These are phyloP conservation scores for Rhizoclosmatium sp. DNA, from an alignment of 192 early-diverging fungal genomes.

Conservation along the genomic window DNA sequence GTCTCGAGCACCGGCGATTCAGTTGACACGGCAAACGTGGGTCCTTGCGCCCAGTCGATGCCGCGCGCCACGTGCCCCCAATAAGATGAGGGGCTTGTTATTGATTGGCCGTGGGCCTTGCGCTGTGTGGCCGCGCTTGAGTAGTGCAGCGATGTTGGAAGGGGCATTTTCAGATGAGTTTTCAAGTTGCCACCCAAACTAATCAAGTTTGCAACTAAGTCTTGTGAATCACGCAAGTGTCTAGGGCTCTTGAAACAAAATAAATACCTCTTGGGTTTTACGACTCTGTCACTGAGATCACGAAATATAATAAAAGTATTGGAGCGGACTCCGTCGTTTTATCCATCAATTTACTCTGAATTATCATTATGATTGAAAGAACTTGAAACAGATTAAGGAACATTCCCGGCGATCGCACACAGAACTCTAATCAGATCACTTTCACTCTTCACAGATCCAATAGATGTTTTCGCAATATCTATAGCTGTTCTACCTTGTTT, in stretches of 20 bases:
- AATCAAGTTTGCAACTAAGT: neutral
- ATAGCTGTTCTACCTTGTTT: neutral
- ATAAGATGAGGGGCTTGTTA: conserved; percentile 57
- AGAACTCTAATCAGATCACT: neutral
- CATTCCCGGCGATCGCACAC: neutral
- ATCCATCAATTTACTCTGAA: no score
- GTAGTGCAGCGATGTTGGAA: conserved; percentile 3
- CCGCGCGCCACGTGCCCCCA: conserved; percentile 56
- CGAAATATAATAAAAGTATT: no score
- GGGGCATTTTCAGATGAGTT: neutral
- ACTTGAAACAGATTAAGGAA: no score
- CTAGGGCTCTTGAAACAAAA: no score
- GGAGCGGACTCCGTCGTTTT: no score
- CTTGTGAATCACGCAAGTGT: no score
- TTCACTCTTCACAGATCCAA: neutral
- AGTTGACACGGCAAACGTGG: conserved; percentile 45
- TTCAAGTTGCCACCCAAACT: neutral
- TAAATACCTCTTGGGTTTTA: no score
- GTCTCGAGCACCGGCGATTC: conserved; percentile 63
- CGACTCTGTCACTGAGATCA: no score
- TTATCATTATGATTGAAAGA: no score
- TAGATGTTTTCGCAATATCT: conserved; percentile 7
- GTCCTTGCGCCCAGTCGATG: conserved; percentile 59
- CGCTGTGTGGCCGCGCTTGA: conserved; percentile 28
- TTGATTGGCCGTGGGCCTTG: conserved; percentile 42